Conservation (phyloP, 2,329 filamentous ascomycete genomes). For the Colletotrichum siamense region DNA sequence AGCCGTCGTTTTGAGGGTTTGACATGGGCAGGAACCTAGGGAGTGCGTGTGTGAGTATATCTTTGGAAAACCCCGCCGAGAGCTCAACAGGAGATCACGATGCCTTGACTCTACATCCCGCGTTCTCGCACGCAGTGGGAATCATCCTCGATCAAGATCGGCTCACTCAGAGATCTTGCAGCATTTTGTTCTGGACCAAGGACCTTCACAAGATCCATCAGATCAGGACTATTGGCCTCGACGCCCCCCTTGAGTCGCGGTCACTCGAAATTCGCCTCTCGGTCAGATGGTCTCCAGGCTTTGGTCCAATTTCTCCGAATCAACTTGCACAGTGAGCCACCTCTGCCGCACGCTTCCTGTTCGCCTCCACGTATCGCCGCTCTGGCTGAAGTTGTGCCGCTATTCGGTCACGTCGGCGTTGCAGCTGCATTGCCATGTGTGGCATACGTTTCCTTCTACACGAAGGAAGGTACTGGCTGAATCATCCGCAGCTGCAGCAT, state of each 20-base stretch:
- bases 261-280: background rate
- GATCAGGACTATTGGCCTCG: background rate
- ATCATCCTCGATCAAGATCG: background rate
- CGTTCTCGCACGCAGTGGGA: background rate
- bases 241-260: background rate
- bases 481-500: background rate
- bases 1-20: background rate
- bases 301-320: background rate
- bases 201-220: background rate
- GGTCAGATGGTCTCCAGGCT: background rate
- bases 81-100: background rate
- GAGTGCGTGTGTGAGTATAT: background rate
- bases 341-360: background rate
- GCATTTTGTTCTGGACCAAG: background rate
- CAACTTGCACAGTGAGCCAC: background rate
- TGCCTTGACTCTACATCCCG: background rate
- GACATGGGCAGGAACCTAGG: background rate
- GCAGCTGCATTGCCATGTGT: background rate
- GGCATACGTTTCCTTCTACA: background rate
- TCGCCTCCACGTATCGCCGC: background rate
- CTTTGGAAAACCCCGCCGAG: background rate
- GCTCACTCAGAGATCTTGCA: background rate
- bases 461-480: background rate
- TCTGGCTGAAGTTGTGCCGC: background rate
- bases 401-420: background rate